phyloP scores from a whole-genome alignment of 1,284 basidiomycete species.

The Hymenochaete sp. region DNA sequence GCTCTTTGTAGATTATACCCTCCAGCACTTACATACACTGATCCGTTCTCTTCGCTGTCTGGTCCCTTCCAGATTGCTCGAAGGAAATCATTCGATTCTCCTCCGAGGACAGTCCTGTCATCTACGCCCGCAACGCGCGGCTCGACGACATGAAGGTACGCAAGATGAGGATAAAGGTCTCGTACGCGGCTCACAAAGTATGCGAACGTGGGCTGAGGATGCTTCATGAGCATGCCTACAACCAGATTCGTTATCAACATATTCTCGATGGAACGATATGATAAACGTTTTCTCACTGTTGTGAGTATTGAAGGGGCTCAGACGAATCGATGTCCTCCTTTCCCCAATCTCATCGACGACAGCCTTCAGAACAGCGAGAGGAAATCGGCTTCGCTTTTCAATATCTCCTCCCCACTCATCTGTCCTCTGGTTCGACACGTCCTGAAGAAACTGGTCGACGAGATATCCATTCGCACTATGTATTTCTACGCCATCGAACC shows the following conservation, averaged over 20 bases:
- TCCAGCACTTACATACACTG: constrained; percentile 33
- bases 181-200: constrained; percentile 29
- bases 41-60: constrained; percentile 18
- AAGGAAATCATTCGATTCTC: constrained; percentile 28
- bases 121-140: constrained; percentile 16
- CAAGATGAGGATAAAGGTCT: constrained; percentile 35
- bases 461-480: constrained; percentile 19
- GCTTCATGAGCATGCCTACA: constrained; percentile 27
- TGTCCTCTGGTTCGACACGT: constrained; percentile 31
- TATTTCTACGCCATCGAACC: constrained; percentile 27
- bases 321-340: constrained; percentile 30
- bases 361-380: constrained; percentile 32
- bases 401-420: constrained; percentile 42
- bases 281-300: constrained; percentile 2
- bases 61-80: constrained; percentile 27
- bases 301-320: constrained; percentile 18
- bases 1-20: constrained; percentile 25
- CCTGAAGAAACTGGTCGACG: constrained; percentile 20
- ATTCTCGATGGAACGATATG: neutral
- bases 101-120: constrained; percentile 2
- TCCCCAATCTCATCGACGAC: constrained; percentile 17
- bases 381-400: constrained; percentile 39
- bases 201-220: constrained; percentile 35
- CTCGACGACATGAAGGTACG: constrained; percentile 53
- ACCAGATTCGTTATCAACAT: neutral